phyloP scores from a whole-genome alignment of 2,329 filamentous ascomycete species.

The Phymatotrichopsis omnivora region DNA sequence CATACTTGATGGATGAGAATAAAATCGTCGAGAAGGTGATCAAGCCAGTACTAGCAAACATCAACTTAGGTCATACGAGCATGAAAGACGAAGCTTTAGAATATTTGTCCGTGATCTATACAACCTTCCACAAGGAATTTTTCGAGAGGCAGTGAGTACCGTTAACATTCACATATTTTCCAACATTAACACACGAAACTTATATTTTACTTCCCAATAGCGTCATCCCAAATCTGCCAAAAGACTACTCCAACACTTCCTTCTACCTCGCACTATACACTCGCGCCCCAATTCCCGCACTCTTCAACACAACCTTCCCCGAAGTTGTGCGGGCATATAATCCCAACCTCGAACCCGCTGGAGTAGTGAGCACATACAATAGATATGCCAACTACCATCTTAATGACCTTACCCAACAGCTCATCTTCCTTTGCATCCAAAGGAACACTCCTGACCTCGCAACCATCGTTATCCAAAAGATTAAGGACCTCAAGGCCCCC shows the following conservation, averaged over 20 bases:
- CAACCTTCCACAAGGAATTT: no score
- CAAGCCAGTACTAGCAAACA: no score
- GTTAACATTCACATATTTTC: no score
- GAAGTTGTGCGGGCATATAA: conserved; percentile 9
- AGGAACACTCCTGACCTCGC: conserved; percentile 2
- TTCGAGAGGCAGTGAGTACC: no score
- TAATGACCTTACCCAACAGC: conserved; percentile 4
- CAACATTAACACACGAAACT: no score
- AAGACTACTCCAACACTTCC: conserved; percentile 7
- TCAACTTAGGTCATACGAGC: no score
- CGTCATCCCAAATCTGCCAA: conserved; percentile 8
- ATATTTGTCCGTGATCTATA: no score
- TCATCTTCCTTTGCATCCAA: conserved; percentile 5
- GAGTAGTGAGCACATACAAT: neutral
- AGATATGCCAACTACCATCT: conserved; percentile 3
- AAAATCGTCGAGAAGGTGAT: no score
- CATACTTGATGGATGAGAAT: no score
- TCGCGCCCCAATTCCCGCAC: neutral
- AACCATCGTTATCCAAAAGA: conserved; percentile 5
- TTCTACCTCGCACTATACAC: conserved; percentile 10
- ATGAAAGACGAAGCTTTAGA: no score
- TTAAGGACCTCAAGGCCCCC: conserved; percentile 3
- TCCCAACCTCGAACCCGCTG: conserved; percentile 8
- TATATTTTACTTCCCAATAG: no score
- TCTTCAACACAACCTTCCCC: conserved; percentile 6